Conservation (phyloP, 257 asterid species). For the Pogostemon cablin region DNA sequence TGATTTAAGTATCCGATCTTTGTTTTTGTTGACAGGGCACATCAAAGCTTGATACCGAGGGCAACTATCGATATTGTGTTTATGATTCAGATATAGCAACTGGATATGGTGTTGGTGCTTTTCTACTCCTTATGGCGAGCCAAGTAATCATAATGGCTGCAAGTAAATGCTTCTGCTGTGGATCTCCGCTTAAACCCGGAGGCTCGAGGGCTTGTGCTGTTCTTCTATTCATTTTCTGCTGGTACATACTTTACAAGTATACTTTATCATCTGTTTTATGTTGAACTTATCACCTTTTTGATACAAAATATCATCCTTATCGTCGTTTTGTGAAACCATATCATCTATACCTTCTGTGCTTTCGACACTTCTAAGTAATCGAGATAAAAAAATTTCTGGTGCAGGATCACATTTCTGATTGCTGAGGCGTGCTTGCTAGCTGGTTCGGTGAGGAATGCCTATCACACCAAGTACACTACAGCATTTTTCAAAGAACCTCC, state of each 20-base stretch:
- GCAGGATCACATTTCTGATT: constrained; percentile 77
- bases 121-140: constrained; percentile 71
- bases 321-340: neutral
- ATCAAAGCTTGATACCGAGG: constrained; percentile 44
- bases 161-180: constrained; percentile 88
- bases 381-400: neutral
- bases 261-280: neutral
- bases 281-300: neutral
- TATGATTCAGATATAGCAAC: constrained; percentile 86
- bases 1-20: constrained; percentile 15
- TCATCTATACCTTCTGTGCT: neutral
- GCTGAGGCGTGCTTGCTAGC: constrained; percentile 87
- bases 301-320: neutral
- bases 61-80: constrained; percentile 49
- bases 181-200: constrained; percentile 79
- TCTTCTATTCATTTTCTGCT: constrained; percentile 78
- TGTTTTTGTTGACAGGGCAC: constrained; percentile 46
- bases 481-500: constrained; percentile 51
- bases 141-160: constrained; percentile 75
- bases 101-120: constrained; percentile 89
- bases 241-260: constrained; percentile 46
- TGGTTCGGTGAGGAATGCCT: constrained; percentile 87
- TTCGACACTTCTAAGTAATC: constrained; percentile 6
- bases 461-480: constrained; percentile 76
- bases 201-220: constrained; percentile 93